phyloP scores from a whole-genome alignment of 768 basidiomycete genomes.

The Panellus pusillus region DNA sequence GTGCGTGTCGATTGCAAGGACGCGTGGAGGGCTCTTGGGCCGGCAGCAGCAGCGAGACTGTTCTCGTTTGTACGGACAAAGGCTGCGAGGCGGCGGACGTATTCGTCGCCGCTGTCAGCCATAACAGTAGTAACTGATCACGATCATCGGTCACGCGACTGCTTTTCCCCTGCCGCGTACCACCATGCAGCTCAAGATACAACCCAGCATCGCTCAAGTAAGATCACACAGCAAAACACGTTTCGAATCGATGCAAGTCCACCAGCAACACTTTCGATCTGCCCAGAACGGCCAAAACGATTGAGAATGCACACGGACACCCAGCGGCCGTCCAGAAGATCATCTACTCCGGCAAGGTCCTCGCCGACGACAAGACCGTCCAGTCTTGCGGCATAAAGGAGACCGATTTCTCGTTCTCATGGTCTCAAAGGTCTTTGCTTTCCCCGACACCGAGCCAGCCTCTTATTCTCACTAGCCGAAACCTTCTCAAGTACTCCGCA shows the following conservation, averaged over 20 bases:
- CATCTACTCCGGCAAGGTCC: conserved; percentile 94
- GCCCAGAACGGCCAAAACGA: conserved; percentile 89
- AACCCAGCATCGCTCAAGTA: no score
- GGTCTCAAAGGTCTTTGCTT: conserved; percentile 82
- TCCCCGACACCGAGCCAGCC: not conserved
- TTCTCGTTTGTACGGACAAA: conserved; percentile 76
- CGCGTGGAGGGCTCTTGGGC: conserved; percentile 35
- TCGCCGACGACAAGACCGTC: conserved; percentile 85
- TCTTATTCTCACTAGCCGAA: conserved; percentile 47
- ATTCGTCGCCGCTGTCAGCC: conserved; percentile 78
- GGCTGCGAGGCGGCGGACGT: conserved; percentile 64
- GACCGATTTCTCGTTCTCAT: conserved; percentile 99
- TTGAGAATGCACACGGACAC: conserved; percentile 74
- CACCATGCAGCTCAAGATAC: conserved; percentile 69
- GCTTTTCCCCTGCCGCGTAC: conserved; percentile 49
- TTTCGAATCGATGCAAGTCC: conserved; percentile 86
- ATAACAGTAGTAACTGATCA: no score
- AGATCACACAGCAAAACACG: conserved; percentile 92
- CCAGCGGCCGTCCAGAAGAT: conserved; percentile 80
- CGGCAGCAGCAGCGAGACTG: conserved; percentile 65
- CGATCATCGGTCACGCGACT: conserved; percentile 14
- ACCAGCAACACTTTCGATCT: conserved; percentile 69
- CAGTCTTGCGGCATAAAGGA: conserved; percentile 92
- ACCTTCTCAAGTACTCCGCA: conserved; percentile 38
- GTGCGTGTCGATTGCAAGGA: conserved; percentile 73